Evolutionary conservation across 257 asterid genomes (phyloP), one percentile per base, ranked within the genome.

Genomic region (Marsdenia floribunda): DNA sequence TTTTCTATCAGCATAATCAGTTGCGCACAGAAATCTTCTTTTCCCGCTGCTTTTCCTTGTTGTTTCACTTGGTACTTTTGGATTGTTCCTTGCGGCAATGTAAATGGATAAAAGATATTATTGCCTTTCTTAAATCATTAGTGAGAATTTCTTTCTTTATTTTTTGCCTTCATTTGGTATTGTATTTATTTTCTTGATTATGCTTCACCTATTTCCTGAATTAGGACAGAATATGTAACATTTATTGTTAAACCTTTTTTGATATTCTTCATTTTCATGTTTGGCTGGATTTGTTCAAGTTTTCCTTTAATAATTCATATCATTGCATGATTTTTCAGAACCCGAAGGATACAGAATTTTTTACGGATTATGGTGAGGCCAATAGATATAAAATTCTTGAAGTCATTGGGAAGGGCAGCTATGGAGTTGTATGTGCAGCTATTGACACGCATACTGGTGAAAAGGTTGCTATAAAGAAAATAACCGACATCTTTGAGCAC

Each of bases 391-490:
- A 89, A 76, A 93, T 90, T 79, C 79, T 90, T 82, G 98, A 93
- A 82, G 87, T 93, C 55, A 82, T 93, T 68, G 97, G 98, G 71
- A 93, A 89, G 78, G 97, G 98, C 65, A 93, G 98, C 83, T 93
- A 93, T 84, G 98, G 98, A 77, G 97, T 93, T 80, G 98, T 90
- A 47, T 90, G 97, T 80, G 91, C 98, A 46, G 98, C 98, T 72
- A 80, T 87, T 58, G 98, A 93, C 85, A 89, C 96, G 5, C 96
- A 88, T 79, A 93, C 96, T 14, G 96, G 96, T 54, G 96, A 90
- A 80, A 92, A 90, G 83, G 97, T 93, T 9, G 98, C 98, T 3
- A 90, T 93, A 74, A 93, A 93, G 93, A 93, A 93, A 85, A 91
- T 93, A 77, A 90, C 85, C 18, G 87, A 90, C 76, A 93, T 93